Base-by-base conservation (phyloP, 345 rosid species). In the Lenwebbia sp. region DNA sequence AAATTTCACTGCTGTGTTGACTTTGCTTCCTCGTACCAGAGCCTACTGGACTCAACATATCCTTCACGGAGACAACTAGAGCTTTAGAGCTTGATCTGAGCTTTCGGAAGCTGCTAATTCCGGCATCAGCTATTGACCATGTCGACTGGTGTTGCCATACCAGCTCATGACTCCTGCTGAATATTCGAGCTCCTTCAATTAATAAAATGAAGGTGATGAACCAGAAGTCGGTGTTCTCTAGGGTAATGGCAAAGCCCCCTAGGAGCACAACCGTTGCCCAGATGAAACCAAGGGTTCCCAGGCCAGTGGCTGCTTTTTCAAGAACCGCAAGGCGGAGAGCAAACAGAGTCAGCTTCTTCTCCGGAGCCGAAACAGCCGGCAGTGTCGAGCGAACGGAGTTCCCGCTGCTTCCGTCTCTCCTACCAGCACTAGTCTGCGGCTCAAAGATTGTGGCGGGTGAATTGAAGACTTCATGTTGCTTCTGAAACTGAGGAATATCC, bases 231-330 rank as follows among this genome's bases (percentile, higher is more conserved):
- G n/a, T 70, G 19, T 33, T 4, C 47, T 70, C 78, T 33, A 70
- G 78, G 25, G 44, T 40, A 33, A 33, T 4, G 11, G 78, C 78
- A 37, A 95, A 95, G 22, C 98, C 98, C 10, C 98, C 97, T 0
- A 96, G 92, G 51, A 96, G 95, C 82, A 94, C 96, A 51, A 94
- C 98, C 5, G 98, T 96, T 52, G 98, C 98, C 98, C 98, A 96
- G 86, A 96, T 93, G 85, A 96, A 96, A 3, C 98, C 96, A 0
- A 94, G 92, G 5, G 98, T 91, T 86, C 98, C 98, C 5, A 96
- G 90, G 15, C 95, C 91, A 37, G 96, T 94, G 23, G 98, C 98
- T 21, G 92, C 86, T 88, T 94, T 70, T 70, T 70, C 78, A 0
- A 70, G 78, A 33, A 70, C 25, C 2, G 78, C 78, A 70, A 70